Base-by-base conservation (phyloP, 1,284 basidiomycete species). In the Coniferiporia weirii region DNA sequence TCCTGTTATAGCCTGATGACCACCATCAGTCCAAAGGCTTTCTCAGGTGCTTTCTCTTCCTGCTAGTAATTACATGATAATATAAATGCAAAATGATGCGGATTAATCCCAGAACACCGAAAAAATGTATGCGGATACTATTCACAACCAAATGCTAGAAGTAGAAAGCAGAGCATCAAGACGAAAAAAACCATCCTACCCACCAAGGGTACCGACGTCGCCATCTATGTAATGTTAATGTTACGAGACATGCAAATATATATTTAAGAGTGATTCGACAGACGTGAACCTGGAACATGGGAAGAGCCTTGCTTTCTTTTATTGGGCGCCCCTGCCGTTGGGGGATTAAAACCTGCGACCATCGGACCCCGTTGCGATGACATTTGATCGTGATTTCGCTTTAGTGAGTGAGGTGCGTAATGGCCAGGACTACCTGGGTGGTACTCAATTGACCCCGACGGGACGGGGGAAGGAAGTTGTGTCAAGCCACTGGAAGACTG, bases 1-100 rank as follows among this genome's bases (percentile, higher is more conserved):
- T 34, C 59, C 61, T 15, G 49, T 55, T 40, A 63, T 63, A 34
- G 48, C 44, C 13, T 59, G 38, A 60, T 13, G 7, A 5, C 1
- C 9, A 43, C 13, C 43, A 35, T 27, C 5, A 27, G 27, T 27
- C 27, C 5, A 27, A 27, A 27, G 27, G 27, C 27, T 27, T 27
- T 27, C 27, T 27, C 27, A 5, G 27, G n/a, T 43, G n/a, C n/a
- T n/a, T n/a, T n/a, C n/a, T n/a, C n/a, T n/a, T n/a, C n/a, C n/a
- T n/a, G n/a, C n/a, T n/a, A n/a, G n/a, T n/a, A n/a, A n/a, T n/a
- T n/a, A n/a, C n/a, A n/a, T n/a, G n/a, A n/a, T n/a, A n/a, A n/a
- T n/a, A n/a, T 43, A 3, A n/a, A 12, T 43, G 7, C 40, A 43
- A 43, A 8, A 43, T 8, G 40, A 8, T 27, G 27, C 5, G 5